Conservation (phyloP, 805 yeast species). For the Kodamaea fukazawae region DNA sequence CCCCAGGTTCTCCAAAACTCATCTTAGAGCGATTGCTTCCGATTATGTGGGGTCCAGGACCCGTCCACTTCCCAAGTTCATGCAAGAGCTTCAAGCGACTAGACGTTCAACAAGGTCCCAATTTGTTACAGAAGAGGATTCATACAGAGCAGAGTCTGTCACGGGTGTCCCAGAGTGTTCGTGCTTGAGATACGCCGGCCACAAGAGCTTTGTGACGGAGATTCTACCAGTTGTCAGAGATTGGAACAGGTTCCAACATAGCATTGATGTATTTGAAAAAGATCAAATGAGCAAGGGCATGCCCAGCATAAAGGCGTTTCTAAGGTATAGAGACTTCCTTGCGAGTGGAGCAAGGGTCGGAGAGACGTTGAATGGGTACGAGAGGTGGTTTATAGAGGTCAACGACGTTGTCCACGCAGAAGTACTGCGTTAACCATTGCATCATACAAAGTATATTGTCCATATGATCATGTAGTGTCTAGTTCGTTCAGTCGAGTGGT, state of each 20-base stretch:
- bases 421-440: too few species aligned
- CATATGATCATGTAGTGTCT: not conserved
- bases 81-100: slow-evolving; percentile 21
- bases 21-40: slow-evolving; percentile 10
- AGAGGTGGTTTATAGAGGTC: not conserved
- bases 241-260: slow-evolving; percentile 34
- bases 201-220: slow-evolving; percentile 27
- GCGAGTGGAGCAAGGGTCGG: slow-evolving; percentile 15
- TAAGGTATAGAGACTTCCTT: slow-evolving; percentile 38
- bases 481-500: too few species aligned
- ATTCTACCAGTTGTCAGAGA: slow-evolving; percentile 30
- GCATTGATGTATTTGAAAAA: slow-evolving; percentile 23
- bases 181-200: slow-evolving; percentile 23
- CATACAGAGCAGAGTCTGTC: not conserved
- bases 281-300: slow-evolving; percentile 12
- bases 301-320: slow-evolving; percentile 24
- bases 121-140: slow-evolving; percentile 1
- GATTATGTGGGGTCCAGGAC: slow-evolving; percentile 35
- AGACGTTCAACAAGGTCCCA: slow-evolving; percentile 21
- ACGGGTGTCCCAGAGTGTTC: slow-evolving; percentile 37
- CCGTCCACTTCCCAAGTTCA: slow-evolving; percentile 29
- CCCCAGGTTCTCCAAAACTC: slow-evolving; percentile 9
- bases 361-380: slow-evolving; percentile 10
- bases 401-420: too few species aligned
- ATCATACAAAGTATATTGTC: not conserved